These are phyloP conservation scores for Vachellia pachyceras DNA, from an alignment of 306 rosid genomes.

Conservation along the genomic window DNA sequence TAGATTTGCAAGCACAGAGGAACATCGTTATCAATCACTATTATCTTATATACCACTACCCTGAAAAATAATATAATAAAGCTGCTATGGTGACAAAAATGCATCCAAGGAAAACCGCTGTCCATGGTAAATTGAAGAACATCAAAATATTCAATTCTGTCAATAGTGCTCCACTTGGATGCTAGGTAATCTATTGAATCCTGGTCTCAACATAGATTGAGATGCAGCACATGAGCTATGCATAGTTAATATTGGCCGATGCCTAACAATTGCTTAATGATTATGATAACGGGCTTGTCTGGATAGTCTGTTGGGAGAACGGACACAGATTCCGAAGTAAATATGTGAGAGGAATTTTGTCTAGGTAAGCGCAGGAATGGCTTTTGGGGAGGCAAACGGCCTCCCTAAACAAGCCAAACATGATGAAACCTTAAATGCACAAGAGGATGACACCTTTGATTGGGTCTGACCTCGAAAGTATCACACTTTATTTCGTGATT, in stretches of 20 bases:
- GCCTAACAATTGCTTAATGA: neutral
- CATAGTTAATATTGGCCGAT: neutral
- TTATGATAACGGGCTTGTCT: too few relatives aligned
- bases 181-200: conserved; percentile 10
- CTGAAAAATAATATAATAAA: conserved; percentile 11
- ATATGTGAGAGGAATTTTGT: too few relatives aligned
- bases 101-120: conserved; percentile 21
- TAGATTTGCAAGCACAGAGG: conserved; percentile 11
- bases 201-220: conserved; percentile 1
- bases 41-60: conserved; percentile 26
- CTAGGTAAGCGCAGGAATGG: too few relatives aligned
- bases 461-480: neutral
- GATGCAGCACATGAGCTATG: neutral
- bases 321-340: too few relatives aligned
- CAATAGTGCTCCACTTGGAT: neutral
- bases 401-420: too few relatives aligned
- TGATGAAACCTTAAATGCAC: neutral
- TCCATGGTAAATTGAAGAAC: neutral
- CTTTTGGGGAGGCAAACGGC: too few relatives aligned
- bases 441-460: neutral
- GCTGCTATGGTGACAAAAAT: conserved; percentile 5
- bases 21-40: neutral
- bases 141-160: conserved; percentile 10
- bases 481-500: neutral
- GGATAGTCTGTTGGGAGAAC: too few relatives aligned